Percentiles rank a stretch among this genome's conserved stretches.
phyloP scores from a whole-genome alignment of 2,329 filamentous ascomycete genomes.

The Ceratocystiopsis brevicomis region DNA sequence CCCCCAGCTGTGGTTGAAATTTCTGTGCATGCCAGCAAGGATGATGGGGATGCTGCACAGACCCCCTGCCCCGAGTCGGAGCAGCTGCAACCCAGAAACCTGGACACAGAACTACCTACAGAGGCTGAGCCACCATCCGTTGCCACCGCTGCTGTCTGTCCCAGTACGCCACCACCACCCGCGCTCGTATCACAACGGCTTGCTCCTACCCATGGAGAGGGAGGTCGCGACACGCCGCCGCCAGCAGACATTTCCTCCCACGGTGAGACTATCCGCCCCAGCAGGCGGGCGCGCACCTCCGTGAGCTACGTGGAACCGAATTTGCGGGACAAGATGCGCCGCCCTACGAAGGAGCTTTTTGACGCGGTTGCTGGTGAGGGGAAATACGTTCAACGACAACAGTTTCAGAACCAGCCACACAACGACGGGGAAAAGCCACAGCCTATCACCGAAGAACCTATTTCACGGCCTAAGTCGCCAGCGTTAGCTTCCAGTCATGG shows the following conservation, averaged over 20 bases:
- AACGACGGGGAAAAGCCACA: background rate
- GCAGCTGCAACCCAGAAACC: no score
- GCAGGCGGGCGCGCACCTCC: slow-evolving; percentile 44
- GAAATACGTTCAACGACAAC: slow-evolving; percentile 23
- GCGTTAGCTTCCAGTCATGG: no score
- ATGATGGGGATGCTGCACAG: background rate
- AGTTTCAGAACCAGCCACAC: background rate
- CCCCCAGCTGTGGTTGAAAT: slow-evolving; percentile 5
- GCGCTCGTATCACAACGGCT: slow-evolving; percentile 19
- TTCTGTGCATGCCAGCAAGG: background rate
- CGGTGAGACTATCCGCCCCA: slow-evolving; percentile 42
- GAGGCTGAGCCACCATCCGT: no score
- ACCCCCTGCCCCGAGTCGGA: background rate
- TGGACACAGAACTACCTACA: no score
- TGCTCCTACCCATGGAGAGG: slow-evolving; percentile 10
- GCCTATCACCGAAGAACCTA: no score
- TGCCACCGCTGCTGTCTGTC: background rate
- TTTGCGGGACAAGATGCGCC: slow-evolving; percentile 64
- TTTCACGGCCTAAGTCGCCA: no score
- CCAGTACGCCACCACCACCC: slow-evolving; percentile 4
- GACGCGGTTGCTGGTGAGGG: slow-evolving; percentile 54
- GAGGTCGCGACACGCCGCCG: slow-evolving; percentile 36
- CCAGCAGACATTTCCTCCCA: slow-evolving; percentile 35
- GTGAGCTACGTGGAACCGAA: slow-evolving; percentile 74
- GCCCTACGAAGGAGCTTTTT: slow-evolving; percentile 56